phyloP scores from a whole-genome alignment of 2,329 filamentous ascomycete species.

The Colletotrichum shisoi region DNA sequence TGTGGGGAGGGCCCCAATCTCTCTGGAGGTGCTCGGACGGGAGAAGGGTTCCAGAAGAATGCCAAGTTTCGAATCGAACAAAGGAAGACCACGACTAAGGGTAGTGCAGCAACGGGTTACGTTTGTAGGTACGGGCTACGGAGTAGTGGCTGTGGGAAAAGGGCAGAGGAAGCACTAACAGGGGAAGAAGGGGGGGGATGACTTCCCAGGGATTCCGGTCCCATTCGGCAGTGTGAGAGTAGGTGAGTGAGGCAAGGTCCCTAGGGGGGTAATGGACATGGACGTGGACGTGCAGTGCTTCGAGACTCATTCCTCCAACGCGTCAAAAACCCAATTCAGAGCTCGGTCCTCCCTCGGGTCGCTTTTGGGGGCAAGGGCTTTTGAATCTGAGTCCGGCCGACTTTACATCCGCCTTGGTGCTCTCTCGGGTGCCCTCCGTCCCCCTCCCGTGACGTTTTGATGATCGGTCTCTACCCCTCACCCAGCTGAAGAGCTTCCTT shows the following conservation, averaged over 20 bases:
- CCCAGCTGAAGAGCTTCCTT: conserved; percentile 7
- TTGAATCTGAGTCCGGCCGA: not conserved
- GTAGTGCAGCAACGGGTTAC: conserved; percentile 8
- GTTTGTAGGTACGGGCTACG: not conserved
- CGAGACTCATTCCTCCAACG: conserved; percentile 13
- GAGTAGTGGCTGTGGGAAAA: conserved; percentile 7
- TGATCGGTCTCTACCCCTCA: conserved; percentile 21
- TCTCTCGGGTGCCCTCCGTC: not conserved
- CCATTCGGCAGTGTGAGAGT: not conserved
- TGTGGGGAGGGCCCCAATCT: not conserved
- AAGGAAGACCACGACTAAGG: not conserved
- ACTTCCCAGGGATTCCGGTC: conserved; percentile 7
- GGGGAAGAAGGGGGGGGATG: not conserved
- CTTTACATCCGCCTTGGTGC: not conserved
- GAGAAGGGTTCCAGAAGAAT: conserved; percentile 33
- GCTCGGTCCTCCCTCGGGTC: not conserved
- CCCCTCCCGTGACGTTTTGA: conserved; percentile 11
- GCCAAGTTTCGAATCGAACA: not conserved
- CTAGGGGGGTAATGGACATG: not conserved
- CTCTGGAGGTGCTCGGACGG: conserved; percentile 9
- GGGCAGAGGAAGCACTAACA: conserved; percentile 11
- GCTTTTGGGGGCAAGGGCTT: not conserved
- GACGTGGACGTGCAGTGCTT: not conserved
- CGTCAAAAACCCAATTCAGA: conserved; percentile 4
- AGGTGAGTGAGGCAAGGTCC: not conserved